A percentile compares a stretch with the other conserved stretches of the same genome.
Evolutionary conservation across 441 rosid species (phyloP).

Genomic region (Breynia disticha): DNA sequence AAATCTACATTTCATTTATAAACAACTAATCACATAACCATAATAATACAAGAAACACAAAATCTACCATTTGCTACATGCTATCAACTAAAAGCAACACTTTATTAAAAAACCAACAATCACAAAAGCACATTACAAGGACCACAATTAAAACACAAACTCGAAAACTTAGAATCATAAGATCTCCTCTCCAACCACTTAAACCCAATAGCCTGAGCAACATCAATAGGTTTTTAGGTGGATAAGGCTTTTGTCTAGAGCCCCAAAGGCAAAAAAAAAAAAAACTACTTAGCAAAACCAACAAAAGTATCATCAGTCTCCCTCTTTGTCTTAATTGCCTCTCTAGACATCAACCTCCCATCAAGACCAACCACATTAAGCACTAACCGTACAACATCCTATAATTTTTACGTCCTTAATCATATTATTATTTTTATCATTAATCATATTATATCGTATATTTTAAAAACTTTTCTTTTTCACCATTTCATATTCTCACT

Average conservation of each 20-base stretch:
- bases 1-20: too few relatives aligned
- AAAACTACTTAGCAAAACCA: slow-evolving; percentile 81
- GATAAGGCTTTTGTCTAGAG: slow-evolving; percentile 76
- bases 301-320: slow-evolving; percentile 88
- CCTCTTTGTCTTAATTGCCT: slow-evolving; percentile 52
- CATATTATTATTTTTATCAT: too few relatives aligned
- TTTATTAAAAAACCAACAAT: too few relatives aligned
- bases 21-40: too few relatives aligned
- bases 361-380: slow-evolving; percentile 70
- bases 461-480: too few relatives aligned
- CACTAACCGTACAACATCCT: slow-evolving; percentile 48
- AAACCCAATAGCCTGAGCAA: slow-evolving; percentile 88
- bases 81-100: too few relatives aligned
- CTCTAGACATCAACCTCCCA: slow-evolving; percentile 83
- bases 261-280: slow-evolving; percentile 92
- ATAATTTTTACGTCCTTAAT: too few relatives aligned
- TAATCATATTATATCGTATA: too few relatives aligned
- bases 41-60: too few relatives aligned
- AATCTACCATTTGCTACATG: too few relatives aligned
- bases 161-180: slow-evolving; percentile 61
- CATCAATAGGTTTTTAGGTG: slow-evolving; percentile 74
- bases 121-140: neutral
- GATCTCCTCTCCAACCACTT: slow-evolving; percentile 76
- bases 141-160: neutral
- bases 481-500: too few relatives aligned